Percentiles rank a stretch among this genome's conserved stretches.
These are phyloP conservation scores for Coemansia sp. DNA, from an alignment of 192 early-diverging fungal species.

Conservation along the genomic window DNA sequence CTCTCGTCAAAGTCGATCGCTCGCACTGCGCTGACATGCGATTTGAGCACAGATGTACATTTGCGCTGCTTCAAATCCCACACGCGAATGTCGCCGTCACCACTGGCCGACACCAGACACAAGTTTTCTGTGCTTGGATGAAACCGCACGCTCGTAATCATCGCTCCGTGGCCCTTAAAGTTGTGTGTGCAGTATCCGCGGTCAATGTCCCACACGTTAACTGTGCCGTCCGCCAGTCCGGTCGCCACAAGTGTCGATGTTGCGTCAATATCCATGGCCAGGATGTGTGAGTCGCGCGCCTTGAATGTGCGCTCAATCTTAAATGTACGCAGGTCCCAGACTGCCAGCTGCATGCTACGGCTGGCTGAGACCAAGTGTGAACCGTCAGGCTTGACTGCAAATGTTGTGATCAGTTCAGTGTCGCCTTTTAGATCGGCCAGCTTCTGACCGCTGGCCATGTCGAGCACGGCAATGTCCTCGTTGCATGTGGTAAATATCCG, in stretches of 20 bases:
- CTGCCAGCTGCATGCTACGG: conserved; percentile 72
- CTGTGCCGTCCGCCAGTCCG: conserved; percentile 90
- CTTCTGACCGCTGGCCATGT: conserved; percentile 65
- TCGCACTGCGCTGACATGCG: conserved; percentile 89
- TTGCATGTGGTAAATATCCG: conserved; percentile 75
- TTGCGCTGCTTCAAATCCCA: conserved; percentile 83
- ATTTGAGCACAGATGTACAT: conserved; percentile 73
- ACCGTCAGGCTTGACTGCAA: conserved; percentile 80
- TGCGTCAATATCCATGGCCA: conserved; percentile 87
- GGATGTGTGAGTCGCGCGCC: conserved; percentile 90
- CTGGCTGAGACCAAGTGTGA: conserved; percentile 76
- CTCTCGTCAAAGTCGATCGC: conserved; percentile 75
- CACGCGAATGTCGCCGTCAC: conserved; percentile 85
- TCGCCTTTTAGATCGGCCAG: conserved; percentile 71
- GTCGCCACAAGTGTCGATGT: conserved; percentile 93
- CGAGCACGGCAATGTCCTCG: conserved; percentile 78
- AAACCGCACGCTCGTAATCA: conserved; percentile 84
- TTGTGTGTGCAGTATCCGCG: conserved; percentile 92
- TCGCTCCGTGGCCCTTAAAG: conserved; percentile 88
- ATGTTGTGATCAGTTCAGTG: conserved; percentile 82
- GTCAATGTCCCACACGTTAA: conserved; percentile 96
- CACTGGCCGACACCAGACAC: conserved; percentile 79
- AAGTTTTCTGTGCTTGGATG: conserved; percentile 62
- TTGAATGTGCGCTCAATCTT: conserved; percentile 58
- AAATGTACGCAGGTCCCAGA: conserved; percentile 78